Evolutionary conservation across 345 rosid genomes (phyloP).

Genomic region (Erucastrum elatum): DNA sequence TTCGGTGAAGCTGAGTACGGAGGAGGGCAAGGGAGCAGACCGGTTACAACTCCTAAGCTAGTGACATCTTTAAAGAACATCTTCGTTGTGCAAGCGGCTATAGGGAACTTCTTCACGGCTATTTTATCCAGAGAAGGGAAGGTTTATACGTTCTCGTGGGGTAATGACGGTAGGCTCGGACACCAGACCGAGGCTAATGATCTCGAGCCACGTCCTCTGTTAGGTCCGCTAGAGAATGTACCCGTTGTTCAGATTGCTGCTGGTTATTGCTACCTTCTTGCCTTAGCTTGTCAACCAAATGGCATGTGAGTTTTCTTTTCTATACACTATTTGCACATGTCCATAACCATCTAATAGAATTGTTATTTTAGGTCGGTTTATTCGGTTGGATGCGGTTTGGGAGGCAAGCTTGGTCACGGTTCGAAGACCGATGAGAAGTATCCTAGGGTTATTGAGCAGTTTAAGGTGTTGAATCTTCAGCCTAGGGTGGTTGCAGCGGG

Average conservation of each 20-base stretch:
- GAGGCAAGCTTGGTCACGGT: conserved; percentile 98
- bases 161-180: conserved; percentile 70
- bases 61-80: conserved; percentile 80
- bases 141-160: conserved; percentile 96
- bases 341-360: not conserved
- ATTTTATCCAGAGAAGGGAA: conserved; percentile 89
- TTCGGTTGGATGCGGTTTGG: conserved; percentile 98
- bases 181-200: conserved; percentile 84
- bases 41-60: conserved; percentile 66
- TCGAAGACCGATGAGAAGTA: conserved; percentile 89
- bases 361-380: conserved; percentile 73
- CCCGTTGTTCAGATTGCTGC: conserved; percentile 95
- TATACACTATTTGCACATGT: not conserved
- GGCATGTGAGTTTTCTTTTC: conserved; percentile 67
- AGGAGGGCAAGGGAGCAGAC: conserved; percentile 60
- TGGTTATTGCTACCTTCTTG: conserved; percentile 96
- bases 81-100: conserved; percentile 93
- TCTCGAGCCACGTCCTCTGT: conserved; percentile 77
- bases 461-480: conserved; percentile 67
- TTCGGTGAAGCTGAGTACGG: conserved; percentile 87
- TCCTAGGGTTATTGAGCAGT: conserved; percentile 85
- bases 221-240: conserved; percentile 85
- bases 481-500: conserved; percentile 96
- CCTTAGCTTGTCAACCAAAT: conserved; percentile 88
- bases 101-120: conserved; percentile 93